Base-by-base conservation (phyloP, 768 basidiomycete species). In the Hericium coralloides region DNA sequence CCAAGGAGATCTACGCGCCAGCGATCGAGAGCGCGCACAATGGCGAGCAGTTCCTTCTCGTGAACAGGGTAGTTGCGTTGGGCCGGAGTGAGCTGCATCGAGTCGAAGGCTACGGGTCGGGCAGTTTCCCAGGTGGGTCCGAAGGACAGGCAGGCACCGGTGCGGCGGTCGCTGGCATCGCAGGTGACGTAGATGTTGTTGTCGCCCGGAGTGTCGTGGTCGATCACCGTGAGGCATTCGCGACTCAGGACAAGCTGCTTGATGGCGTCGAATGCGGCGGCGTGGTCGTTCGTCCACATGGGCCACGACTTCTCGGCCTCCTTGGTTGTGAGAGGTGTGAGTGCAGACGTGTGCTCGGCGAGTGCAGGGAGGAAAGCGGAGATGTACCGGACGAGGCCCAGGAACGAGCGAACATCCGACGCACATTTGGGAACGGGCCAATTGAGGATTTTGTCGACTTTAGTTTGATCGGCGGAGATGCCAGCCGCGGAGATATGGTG, bases 211-310 rank as follows among this genome's bases (percentile, higher is more conserved):
- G 6, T 41, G 5, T 41, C 15, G 4, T 41, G 39, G 12, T 41
- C 39, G 12, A 41, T 41, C 2, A 12, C 20, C 3, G 53, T 55
- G 6, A 55, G 53, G 8, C 53, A 55, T 5, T 55, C 48, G 20
- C 53, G 53, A 23, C 38, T 23, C 18, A 54, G n/a, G 36, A 59
- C 55, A 1, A 56, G 26, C 12, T 7, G 8, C 36, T 59, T 59
- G 38, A 59, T 45, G 12, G 45, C 55, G 12, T 56, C 36, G 26
- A 59, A 59, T 0, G 55, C 55, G 2, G 5, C 4, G 5, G 6
- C 15, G 18, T 41, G 39, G 1, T 14, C 39, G 5, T 14, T 5
- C 2, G 6, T 4, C 39, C 39, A 41, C 5, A 5, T 12, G 5
- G 39, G 39, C 39, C 39, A 41, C 1, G 39, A 5, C 1, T 4